Evolutionary conservation across 345 rosid genomes (phyloP), one percentile per base, ranked within the genome.

Genomic region (Aquilaria sinensis): DNA sequence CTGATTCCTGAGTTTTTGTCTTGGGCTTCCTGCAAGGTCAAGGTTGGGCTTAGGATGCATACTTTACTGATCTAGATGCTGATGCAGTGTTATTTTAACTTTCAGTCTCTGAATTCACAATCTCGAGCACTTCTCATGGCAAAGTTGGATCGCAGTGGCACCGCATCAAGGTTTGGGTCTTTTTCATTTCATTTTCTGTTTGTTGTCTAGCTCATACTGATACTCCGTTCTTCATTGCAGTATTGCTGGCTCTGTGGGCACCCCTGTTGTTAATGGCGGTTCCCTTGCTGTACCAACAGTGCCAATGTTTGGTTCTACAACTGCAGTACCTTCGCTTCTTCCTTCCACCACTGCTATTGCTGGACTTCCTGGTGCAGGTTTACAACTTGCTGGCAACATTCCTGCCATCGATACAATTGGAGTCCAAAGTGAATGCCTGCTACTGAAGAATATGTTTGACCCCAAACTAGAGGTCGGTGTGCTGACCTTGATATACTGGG

Each of bases 361-460:
- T 70, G 95, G 86, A 69, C 73, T 81, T 56, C 78, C 85, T 10
- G 77, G 78, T 31, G 53, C 80, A 6, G 86, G 79, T 52, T 75
- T 80, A 30, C 85, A 73, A 64, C 58, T 81, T 63, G 78, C 88
- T 11, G 61, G 69, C 47, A 76, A 73, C 43, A 61, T 82, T 53
- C 79, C 92, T 61, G 51, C 65, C 12, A 31, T 84, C 1, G 81
- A 92, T 66, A 71, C 90, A 46, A 59, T 92, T 16, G 98, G 98
- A 56, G 59, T 65, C 65, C 98, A 91, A 33, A 87, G 87, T 47
- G 97, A 89, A 75, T 92, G 91, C 70, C 60, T 92, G 34, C 56
- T 92, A 51, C 76, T 92, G 72, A 92, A 89, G 81, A 92, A 92
- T 66, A 87, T 92, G 98, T 92, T 92, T 82, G 98, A 92, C 80